Percentiles rank a stretch among this genome's conserved stretches.
Conservation (phyloP, 2,329 filamentous ascomycete species). For the Diaporthe caulivora region DNA sequence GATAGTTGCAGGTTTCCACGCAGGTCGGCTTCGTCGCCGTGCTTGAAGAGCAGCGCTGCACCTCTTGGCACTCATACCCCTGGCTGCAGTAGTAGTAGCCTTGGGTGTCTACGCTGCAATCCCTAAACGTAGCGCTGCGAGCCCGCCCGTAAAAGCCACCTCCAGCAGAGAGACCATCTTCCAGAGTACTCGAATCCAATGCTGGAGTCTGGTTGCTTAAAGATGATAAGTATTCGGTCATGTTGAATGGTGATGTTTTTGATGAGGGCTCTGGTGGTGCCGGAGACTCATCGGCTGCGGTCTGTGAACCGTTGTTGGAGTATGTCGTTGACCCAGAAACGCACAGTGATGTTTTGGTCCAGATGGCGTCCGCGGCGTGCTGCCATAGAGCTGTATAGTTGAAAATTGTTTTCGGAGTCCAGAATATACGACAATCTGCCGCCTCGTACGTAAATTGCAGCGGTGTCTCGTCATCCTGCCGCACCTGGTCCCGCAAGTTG, state of each 20-base stretch:
- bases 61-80: not conserved
- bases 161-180: not conserved
- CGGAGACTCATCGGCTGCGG: not conserved
- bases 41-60: not conserved
- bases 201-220: not conserved
- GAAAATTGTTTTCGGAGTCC: conserved; percentile 64
- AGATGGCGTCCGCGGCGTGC: conserved; percentile 35
- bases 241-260: not conserved
- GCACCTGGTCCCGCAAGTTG: conserved; percentile 47
- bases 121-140: conserved; percentile 2
- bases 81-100: not conserved
- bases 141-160: not conserved
- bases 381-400: conserved; percentile 66
- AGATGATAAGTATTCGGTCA: not conserved
- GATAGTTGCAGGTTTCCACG: not conserved
- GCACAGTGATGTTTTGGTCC: conserved; percentile 7
- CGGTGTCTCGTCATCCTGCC: conserved; percentile 49
- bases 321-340: not conserved
- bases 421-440: conserved; percentile 72
- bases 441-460: conserved; percentile 72
- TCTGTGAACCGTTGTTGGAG: not conserved
- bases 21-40: not conserved
- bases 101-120: not conserved
- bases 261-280: not conserved
- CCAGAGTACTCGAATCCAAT: not conserved